phyloP scores from a whole-genome alignment of 2,329 filamentous ascomycete species.

The Fusarium luffae region DNA sequence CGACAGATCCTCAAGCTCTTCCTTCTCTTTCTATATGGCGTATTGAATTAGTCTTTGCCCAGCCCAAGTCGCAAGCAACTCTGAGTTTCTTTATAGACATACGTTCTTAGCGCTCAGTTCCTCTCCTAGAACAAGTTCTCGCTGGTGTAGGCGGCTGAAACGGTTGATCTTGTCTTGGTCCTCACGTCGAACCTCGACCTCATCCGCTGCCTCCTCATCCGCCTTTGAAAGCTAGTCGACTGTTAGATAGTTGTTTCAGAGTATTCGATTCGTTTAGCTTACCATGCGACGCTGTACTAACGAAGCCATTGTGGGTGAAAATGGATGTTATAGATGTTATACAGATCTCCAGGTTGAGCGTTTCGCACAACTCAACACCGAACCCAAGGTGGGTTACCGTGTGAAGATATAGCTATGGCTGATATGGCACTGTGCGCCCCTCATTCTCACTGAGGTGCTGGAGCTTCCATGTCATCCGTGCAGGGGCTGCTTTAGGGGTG shows the following conservation, averaged over 20 bases:
- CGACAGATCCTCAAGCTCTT: slow-evolving; percentile 93
- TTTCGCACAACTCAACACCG: slow-evolving; percentile 32
- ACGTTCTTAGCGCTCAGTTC: slow-evolving; percentile 84
- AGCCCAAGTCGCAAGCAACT: neutral
- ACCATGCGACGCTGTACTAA: slow-evolving; percentile 72
- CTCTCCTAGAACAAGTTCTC: slow-evolving; percentile 81
- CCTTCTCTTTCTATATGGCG: slow-evolving; percentile 87
- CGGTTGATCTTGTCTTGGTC: slow-evolving; percentile 99
- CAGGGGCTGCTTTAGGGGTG: slow-evolving; percentile 4
- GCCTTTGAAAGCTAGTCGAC: slow-evolving; percentile 83
- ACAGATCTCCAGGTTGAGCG: slow-evolving; percentile 25
- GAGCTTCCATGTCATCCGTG: neutral
- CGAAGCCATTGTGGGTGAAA: slow-evolving; percentile 51
- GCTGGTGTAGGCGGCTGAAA: slow-evolving; percentile 93
- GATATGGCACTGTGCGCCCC: slow-evolving; percentile 37
- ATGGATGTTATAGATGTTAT: slow-evolving; percentile 27
- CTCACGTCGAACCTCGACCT: slow-evolving; percentile 93
- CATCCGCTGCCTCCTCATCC: slow-evolving; percentile 85
- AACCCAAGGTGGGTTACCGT: slow-evolving; percentile 45
- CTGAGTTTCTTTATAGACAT: slow-evolving; percentile 47
- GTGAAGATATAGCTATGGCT: neutral
- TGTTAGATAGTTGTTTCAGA: slow-evolving; percentile 20
- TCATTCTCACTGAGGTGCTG: slow-evolving; percentile 16
- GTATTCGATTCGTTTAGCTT: slow-evolving; percentile 23
- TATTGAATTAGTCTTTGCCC: slow-evolving; percentile 33